Evolutionary conservation across 1,284 basidiomycete genomes (phyloP).

Genomic region (Mycena sp.): DNA sequence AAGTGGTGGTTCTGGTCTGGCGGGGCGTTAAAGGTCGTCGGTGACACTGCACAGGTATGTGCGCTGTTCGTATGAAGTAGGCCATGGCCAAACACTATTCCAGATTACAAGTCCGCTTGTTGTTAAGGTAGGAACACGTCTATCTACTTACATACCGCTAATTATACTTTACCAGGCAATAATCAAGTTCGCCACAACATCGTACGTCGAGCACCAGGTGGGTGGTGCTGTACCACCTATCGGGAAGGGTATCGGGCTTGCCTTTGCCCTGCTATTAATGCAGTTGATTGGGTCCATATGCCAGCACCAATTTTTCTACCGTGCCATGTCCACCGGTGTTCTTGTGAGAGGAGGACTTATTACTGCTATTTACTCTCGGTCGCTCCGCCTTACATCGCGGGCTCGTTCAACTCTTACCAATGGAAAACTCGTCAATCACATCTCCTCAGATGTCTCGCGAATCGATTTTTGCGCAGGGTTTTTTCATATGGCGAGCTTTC

Average conservation of each 20-base stretch:
- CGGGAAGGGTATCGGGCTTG: conserved; percentile 74
- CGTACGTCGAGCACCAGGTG: conserved; percentile 63
- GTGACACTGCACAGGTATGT: conserved; percentile 76
- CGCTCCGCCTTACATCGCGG: conserved; percentile 82
- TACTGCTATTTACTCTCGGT: conserved; percentile 86
- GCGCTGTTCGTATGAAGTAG: no score
- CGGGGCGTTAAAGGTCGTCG: conserved; percentile 79
- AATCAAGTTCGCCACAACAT: conserved; percentile 67
- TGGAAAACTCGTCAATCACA: conserved; percentile 91
- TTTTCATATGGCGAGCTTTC: conserved; percentile 77
- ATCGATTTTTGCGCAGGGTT: conserved; percentile 92
- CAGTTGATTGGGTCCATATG: conserved; percentile 76
- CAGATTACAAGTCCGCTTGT: conserved; percentile 22
- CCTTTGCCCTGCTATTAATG: conserved; percentile 43
- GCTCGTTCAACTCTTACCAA: conserved; percentile 87
- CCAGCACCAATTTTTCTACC: conserved; percentile 86
- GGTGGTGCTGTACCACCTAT: conserved; percentile 62
- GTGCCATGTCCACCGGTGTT: conserved; percentile 75
- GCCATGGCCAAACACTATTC: no score
- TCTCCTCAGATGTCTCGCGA: conserved; percentile 91
- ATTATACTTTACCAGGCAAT: conserved; percentile 19
- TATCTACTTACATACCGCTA: neutral
- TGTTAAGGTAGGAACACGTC: conserved; percentile 21
- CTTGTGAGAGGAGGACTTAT: conserved; percentile 89
- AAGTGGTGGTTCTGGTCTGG: conserved; percentile 86